Base-by-base conservation (phyloP, 768 basidiomycete species). In the Cystofilobasidium bisporidii region DNA sequence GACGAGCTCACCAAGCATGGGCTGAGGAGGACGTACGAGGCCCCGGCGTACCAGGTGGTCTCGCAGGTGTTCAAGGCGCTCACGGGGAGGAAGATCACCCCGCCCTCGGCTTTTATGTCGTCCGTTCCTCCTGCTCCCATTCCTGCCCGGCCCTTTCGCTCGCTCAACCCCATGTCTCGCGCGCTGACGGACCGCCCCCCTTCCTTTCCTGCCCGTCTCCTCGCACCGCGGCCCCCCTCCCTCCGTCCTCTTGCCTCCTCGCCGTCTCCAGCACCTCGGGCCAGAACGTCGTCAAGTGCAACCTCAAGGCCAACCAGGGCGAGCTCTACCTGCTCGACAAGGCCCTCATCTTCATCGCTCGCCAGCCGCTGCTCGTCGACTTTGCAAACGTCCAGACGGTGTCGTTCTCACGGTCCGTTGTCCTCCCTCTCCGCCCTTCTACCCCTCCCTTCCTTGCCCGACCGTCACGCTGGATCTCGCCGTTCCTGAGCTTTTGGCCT, bases 271-370 rank as follows among this genome's bases (percentile, higher is more conserved):
- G 91, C 72, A 89, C 88, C 36, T 86, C 87, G 72, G 90, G 91
- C 4, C 87, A 91, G 71, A 87, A 89, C 20, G 90, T 91, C n/a
- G 87, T 99, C 79, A 98, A 98, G 79, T 91, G 91, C 72, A 96
- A 97, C 77, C 82, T 98, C 72, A 98, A 98, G 79, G 96, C 96
- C 53, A 83, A 88, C 4, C 91, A 94, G 77, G 96, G 96, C 69
- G 92, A 97, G 76, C 84, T 99, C 38, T 98, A 96, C 83, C 84
- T 98, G 81, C 86, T 99, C 71, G 96, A 98, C 74, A 97, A 97
- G 83, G 90, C 88, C 77, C 82, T 99, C 58, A 91, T 99, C 79
- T 98, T 98, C 79, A 91, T 98, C 70, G 92, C 94, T 65, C 97
- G 98, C 78, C 87, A 89, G 71, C 94, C 96, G 0, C 85, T 85